Conservation (phyloP, 1,139 yeast species). For the Meyerozyma carpophila region DNA sequence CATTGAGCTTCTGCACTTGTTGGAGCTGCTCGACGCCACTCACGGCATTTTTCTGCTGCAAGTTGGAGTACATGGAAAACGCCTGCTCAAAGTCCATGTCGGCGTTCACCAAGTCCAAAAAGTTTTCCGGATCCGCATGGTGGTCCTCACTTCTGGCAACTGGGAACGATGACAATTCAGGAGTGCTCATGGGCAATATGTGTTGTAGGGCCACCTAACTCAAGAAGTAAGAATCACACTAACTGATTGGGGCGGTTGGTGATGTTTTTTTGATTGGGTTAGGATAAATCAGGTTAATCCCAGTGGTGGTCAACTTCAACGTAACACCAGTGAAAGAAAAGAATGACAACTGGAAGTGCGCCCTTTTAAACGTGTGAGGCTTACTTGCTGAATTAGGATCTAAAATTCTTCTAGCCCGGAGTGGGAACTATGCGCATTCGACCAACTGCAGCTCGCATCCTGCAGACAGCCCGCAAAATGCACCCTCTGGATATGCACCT, state of each 20-base stretch:
- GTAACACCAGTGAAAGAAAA: background rate
- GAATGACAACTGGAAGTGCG: background rate
- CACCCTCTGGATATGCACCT: background rate
- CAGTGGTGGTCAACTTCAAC: background rate
- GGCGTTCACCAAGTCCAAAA: conserved; percentile 13
- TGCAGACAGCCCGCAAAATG: background rate
- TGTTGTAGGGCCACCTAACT: background rate
- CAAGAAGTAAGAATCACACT: too few relatives aligned
- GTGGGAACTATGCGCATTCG: background rate
- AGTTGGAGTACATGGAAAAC: conserved; percentile 33
- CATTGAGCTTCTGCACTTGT: conserved; percentile 32
- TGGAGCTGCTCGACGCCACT: conserved; percentile 35
- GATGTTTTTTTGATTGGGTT: background rate
- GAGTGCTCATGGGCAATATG: background rate
- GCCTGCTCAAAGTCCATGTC: conserved; percentile 50
- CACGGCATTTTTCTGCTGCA: conserved; percentile 37
- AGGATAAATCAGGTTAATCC: background rate
- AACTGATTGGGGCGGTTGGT: background rate
- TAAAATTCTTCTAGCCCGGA: background rate
- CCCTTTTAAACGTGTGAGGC: conserved; percentile 1
- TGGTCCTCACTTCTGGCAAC: background rate
- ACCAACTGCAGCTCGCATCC: background rate
- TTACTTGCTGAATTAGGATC: conserved; percentile 1
- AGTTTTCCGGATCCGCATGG: conserved; percentile 4
- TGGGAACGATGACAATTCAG: background rate